Evolutionary conservation across 2,329 filamentous ascomycete species (phyloP).

Genomic region (Fusarium sp.): DNA sequence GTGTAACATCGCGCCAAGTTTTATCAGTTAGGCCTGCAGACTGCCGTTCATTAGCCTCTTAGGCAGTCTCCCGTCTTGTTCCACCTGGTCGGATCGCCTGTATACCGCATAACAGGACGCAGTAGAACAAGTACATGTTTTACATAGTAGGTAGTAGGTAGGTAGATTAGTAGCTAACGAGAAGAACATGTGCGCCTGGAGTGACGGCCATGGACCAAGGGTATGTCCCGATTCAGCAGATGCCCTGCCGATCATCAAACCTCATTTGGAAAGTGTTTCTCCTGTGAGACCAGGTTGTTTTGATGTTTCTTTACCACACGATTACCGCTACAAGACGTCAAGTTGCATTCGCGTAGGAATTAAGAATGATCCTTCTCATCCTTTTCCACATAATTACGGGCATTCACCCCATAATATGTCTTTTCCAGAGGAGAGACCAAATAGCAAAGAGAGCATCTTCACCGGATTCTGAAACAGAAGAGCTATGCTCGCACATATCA

Average conservation of each 20-base stretch:
- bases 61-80: not conserved
- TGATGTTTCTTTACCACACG: slow-evolving; percentile 4
- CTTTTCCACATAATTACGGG: not conserved
- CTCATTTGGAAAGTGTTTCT: slow-evolving; percentile 12
- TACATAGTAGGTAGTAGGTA: no score
- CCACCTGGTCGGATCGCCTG: slow-evolving; percentile 1
- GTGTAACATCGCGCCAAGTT: not conserved
- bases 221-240: not conserved
- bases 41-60: not conserved
- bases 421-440: not conserved
- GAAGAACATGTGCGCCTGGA: not conserved
- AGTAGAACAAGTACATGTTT: not conserved
- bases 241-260: slow-evolving; percentile 40
- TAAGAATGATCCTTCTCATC: not conserved
- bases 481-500: slow-evolving; percentile 4
- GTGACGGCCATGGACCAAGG: not conserved
- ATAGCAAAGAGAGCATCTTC: slow-evolving; percentile 12
- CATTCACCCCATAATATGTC: not conserved
- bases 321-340: not conserved
- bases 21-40: not conserved
- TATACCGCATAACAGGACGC: not conserved
- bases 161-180: not conserved
- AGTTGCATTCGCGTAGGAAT: slow-evolving; percentile 18
- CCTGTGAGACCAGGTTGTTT: not conserved
- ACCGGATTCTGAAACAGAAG: slow-evolving; percentile 36